A percentile compares a stretch with the other conserved stretches of the same genome.
Evolutionary conservation across 139 green algal genomes (phyloP).

Genomic region (Picochlorum sp.): DNA sequence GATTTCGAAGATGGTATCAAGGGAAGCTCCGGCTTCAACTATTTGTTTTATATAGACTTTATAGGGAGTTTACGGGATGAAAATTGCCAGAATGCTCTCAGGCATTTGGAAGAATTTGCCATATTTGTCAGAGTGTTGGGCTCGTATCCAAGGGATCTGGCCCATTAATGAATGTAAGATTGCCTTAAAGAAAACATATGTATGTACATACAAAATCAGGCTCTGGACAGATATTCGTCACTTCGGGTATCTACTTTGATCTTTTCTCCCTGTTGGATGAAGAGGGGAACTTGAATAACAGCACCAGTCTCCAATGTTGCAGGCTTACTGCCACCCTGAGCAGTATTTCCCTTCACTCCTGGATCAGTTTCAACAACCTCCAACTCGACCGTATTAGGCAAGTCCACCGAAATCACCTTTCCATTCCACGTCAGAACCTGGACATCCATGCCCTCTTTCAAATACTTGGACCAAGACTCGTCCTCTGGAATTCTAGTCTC

Average conservation of each 20-base stretch:
- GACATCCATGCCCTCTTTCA: slow-evolving; percentile 76
- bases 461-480: slow-evolving; percentile 77
- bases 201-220: slow-evolving; percentile 1
- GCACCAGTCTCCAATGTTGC: slow-evolving; percentile 82
- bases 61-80: slow-evolving; percentile 69
- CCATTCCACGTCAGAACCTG: slow-evolving; percentile 80
- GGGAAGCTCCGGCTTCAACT: slow-evolving; percentile 68
- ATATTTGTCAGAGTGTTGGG: slow-evolving; percentile 90
- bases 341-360: slow-evolving; percentile 86
- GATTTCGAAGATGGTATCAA: not conserved
- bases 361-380: slow-evolving; percentile 72
- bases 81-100: slow-evolving; percentile 79
- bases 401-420: slow-evolving; percentile 84
- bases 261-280: slow-evolving; percentile 68
- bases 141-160: slow-evolving; percentile 72
- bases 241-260: slow-evolving; percentile 80
- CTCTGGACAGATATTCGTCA: slow-evolving; percentile 43
- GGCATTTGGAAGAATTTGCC: slow-evolving; percentile 85
- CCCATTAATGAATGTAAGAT: slow-evolving; percentile 14
- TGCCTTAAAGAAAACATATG: not conserved
- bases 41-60: slow-evolving; percentile 98
- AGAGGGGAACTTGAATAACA: slow-evolving; percentile 70
- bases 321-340: slow-evolving; percentile 72
- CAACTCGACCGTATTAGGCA: slow-evolving; percentile 72
- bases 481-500: slow-evolving; percentile 77